A percentile compares a stretch with the other conserved stretches of the same genome.
Conservation (phyloP, 129 eudicot genomes). For the Centella asiatica region DNA sequence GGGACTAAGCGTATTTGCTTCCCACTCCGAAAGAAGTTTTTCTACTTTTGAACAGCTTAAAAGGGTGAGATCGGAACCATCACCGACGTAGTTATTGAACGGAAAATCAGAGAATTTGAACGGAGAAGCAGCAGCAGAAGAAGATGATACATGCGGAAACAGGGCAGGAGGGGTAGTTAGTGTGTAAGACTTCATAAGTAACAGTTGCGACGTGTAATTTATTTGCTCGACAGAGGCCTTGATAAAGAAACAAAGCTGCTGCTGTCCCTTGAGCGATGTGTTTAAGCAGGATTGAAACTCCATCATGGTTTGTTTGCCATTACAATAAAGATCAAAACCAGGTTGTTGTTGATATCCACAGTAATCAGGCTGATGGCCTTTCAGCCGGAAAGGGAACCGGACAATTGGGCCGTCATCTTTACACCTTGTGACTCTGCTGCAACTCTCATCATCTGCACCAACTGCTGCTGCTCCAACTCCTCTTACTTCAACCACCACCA, state of each 20-base stretch:
- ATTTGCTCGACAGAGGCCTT: neutral
- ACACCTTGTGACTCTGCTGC: neutral
- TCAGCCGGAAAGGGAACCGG: constrained; percentile 6
- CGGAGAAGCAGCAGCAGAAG: neutral
- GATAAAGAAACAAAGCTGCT: neutral
- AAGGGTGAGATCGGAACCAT: neutral
- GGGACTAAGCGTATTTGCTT: neutral
- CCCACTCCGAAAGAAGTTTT: too few relatives aligned
- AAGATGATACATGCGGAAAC: neutral
- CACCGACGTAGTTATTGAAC: neutral
- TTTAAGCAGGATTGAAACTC: neutral
- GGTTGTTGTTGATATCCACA: neutral
- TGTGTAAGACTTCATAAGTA: neutral
- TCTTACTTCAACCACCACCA: neutral
- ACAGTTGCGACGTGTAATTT: neutral
- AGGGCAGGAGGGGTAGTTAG: neutral
- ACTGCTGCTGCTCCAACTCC: neutral
- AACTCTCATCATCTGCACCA: neutral
- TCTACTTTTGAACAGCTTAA: too few relatives aligned
- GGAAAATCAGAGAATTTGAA: neutral
- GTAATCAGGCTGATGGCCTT: neutral
- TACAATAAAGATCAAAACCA: constrained; percentile 8
- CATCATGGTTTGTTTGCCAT: neutral
- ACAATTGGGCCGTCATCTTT: neutral
- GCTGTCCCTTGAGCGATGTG: neutral